Conservation (phyloP, 164 flowering plant species). For the Liquidambar formosana region DNA sequence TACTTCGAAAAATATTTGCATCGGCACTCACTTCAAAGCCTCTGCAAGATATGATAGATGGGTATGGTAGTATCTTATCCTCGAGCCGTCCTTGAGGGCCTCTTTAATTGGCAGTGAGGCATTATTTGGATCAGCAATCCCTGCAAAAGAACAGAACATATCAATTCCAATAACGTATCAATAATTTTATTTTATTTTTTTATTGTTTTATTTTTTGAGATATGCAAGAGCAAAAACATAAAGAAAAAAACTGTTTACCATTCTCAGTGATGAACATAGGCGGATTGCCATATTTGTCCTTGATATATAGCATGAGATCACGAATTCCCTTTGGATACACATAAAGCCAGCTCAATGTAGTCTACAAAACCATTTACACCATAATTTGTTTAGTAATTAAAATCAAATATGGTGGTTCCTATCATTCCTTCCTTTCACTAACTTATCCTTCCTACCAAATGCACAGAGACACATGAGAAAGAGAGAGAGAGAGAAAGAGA, state of each 20-base stretch:
- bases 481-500: too few relatives aligned
- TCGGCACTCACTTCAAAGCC: slow-evolving; percentile 14
- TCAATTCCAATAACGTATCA: too few relatives aligned
- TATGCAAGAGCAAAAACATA: too few relatives aligned
- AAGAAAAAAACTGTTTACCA: slow-evolving; percentile 40
- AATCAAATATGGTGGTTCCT: too few relatives aligned
- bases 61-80: slow-evolving; percentile 26
- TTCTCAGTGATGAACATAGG: slow-evolving; percentile 55
- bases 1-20: too few relatives aligned
- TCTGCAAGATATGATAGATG: slow-evolving; percentile 27
- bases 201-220: too few relatives aligned
- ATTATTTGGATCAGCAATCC: slow-evolving; percentile 23
- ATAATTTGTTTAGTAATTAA: too few relatives aligned
- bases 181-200: too few relatives aligned
- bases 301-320: slow-evolving; percentile 34
- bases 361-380: slow-evolving; percentile 4
- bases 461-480: too few relatives aligned
- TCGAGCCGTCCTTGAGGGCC: slow-evolving; percentile 32
- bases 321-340: slow-evolving; percentile 45
- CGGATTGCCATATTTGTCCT: slow-evolving; percentile 41
- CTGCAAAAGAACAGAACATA: neutral
- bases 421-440: too few relatives aligned
- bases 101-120: slow-evolving; percentile 11
- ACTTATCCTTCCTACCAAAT: too few relatives aligned
- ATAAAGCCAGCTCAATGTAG: slow-evolving; percentile 29